Evolutionary conservation across 352 stramenopile genomes (phyloP).

Genomic region (Pythium utonaiense): DNA sequence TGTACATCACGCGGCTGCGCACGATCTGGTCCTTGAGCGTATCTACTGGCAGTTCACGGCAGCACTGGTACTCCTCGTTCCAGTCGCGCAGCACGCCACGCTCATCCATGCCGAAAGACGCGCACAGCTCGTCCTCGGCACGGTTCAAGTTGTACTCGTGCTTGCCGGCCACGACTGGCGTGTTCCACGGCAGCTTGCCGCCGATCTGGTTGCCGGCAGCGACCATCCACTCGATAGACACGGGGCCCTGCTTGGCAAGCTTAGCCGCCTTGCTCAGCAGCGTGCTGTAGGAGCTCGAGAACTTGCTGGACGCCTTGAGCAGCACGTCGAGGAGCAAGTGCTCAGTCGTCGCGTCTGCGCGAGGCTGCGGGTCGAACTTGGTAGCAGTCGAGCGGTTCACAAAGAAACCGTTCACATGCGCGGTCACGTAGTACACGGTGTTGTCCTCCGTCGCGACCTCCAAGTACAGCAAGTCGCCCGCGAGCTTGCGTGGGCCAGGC

Average conservation of each 20-base stretch:
- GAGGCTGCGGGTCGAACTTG: constrained; percentile 82
- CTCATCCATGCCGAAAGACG: constrained; percentile 91
- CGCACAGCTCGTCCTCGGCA: constrained; percentile 88
- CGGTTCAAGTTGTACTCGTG: constrained; percentile 81
- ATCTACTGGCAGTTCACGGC: constrained; percentile 68
- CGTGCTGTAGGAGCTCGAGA: constrained; percentile 63
- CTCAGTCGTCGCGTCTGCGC: constrained; percentile 33
- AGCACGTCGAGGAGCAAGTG: constrained; percentile 86
- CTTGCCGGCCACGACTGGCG: constrained; percentile 32
- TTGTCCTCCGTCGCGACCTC: constrained; percentile 81
- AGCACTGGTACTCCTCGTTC: constrained; percentile 97
- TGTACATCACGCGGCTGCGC: constrained; percentile 92
- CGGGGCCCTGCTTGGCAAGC: constrained; percentile 68
- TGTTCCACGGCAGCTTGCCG: constrained; percentile 81
- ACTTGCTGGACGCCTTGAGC: constrained; percentile 56
- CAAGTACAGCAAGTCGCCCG: constrained; percentile 94
- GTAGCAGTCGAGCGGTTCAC: constrained; percentile 84
- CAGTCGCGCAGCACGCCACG: constrained; percentile 92
- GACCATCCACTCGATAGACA: constrained; percentile 87
- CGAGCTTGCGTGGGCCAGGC: constrained; percentile 87
- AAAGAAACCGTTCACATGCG: constrained; percentile 91
- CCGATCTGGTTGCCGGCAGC: constrained; percentile 69
- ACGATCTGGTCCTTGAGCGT: constrained; percentile 90
- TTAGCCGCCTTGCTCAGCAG: constrained; percentile 78
- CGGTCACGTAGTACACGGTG: constrained; percentile 82